phyloP scores from a whole-genome alignment of 1,139 yeast species.

The Schizosaccharomyces versatilis region DNA sequence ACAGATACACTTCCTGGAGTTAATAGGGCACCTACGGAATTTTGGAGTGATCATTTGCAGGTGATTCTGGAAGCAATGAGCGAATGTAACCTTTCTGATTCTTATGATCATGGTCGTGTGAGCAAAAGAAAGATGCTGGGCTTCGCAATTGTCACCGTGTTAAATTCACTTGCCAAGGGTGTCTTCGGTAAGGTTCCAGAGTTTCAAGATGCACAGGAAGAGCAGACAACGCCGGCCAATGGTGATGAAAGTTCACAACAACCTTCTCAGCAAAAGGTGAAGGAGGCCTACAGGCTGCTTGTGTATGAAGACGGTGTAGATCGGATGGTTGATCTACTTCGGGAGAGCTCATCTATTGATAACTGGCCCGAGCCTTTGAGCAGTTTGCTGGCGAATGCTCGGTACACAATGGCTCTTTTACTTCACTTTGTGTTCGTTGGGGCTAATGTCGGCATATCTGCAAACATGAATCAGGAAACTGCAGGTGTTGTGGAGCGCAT shows the following conservation, averaged over 20 bases:
- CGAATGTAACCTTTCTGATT: conserved; percentile 7
- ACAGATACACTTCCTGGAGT: conserved; percentile 9
- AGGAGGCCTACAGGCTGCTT: not conserved
- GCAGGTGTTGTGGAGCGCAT: conserved; percentile 5
- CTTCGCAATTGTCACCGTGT: conserved; percentile 6
- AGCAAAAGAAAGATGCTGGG: conserved; percentile 10
- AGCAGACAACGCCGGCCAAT: not conserved
- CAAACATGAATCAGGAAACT: not conserved
- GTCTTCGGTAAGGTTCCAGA: conserved; percentile 5
- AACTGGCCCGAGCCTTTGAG: conserved; percentile 5
- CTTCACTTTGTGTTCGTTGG: conserved; percentile 8
- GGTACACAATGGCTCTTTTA: conserved; percentile 8
- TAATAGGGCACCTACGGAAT: conserved; percentile 5
- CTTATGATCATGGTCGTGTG: conserved; percentile 9
- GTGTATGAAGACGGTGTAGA: not conserved
- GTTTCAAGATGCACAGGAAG: not conserved
- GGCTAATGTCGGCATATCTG: conserved; percentile 5
- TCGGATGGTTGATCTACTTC: not conserved
- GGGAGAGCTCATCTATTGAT: conserved; percentile 1
- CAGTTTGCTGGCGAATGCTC: conserved; percentile 5
- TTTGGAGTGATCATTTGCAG: conserved; percentile 9
- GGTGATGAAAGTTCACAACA: not conserved
- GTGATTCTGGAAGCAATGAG: conserved; percentile 8
- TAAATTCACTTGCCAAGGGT: conserved; percentile 7
- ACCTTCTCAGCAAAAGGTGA: not conserved